Percentiles rank a stretch among this genome's conserved stretches.
Conservation (phyloP, 2,329 filamentous ascomycete genomes). For the Neopestalotiopsis clavispora region DNA sequence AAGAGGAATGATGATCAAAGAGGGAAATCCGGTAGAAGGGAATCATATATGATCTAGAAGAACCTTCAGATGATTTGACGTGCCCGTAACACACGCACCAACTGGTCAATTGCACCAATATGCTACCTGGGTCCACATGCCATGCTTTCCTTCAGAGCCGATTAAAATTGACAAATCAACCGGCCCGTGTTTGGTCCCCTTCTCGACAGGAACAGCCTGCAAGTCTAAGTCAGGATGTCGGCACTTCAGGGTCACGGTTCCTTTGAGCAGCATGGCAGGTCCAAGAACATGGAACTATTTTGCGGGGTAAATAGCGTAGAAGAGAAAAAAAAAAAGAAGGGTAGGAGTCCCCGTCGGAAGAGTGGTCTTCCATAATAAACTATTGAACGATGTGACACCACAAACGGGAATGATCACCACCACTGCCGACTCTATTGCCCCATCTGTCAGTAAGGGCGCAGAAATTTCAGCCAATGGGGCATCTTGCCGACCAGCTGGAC, state of each 20-base stretch:
- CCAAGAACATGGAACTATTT: neutral
- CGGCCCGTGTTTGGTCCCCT: neutral
- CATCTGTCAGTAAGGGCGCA: neutral
- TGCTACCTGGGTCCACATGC: neutral
- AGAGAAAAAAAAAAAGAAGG: neutral
- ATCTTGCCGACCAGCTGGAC: constrained; percentile 4
- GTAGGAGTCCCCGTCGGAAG: neutral
- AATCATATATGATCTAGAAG: too few species aligned
- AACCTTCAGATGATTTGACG: neutral
- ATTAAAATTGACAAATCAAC: neutral
- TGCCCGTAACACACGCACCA: neutral
- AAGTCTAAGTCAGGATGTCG: neutral
- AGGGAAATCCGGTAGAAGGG: too few species aligned
- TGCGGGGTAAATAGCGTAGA: neutral
- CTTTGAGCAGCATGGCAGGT: neutral
- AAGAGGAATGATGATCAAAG: too few species aligned
- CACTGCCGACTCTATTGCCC: constrained; percentile 8
- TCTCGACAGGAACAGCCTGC: neutral
- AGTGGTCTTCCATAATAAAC: neutral
- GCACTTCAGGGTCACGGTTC: neutral
- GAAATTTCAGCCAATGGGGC: neutral
- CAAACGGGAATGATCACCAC: neutral
- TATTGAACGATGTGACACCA: constrained; percentile 2
- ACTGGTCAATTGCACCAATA: neutral
- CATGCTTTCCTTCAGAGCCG: neutral